Base-by-base conservation (phyloP, 495 filamentous ascomycete genomes). In the Parathielavia hyrcaniae region DNA sequence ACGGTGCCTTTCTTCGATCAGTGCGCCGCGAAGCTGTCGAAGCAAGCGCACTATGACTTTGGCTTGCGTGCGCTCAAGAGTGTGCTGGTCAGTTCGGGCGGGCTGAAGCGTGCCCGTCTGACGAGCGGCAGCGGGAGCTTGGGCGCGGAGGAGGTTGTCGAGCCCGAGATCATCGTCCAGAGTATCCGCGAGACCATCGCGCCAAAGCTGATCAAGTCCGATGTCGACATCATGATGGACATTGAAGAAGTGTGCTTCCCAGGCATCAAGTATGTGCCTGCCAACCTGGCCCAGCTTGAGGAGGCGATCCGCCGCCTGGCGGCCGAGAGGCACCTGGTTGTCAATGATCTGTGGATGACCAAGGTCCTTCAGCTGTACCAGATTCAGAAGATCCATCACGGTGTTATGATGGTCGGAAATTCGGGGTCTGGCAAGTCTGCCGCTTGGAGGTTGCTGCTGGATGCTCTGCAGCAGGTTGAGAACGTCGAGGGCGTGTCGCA, bases 331-430 rank as follows among this genome's bases (percentile, higher is more conserved):
- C 84, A 96, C 64, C 81, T 91, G 22, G 86, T 96, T 12, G 86
- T 91, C 67, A 97, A 85, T 53, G 91, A 96, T 51, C 85, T 84
- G 58, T 99, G 95, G 95, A 91, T 96, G 80, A 89, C 86, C 44
- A 99, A 99, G 77, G 85, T 92, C 48, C 77, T 97, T 8, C 93
- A 99, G 66, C 81, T 99, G 8, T 96, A 91, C 70, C 93, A 99
- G 69, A 99, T 99, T 59, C 93, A 99, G 72, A 85, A 81, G 51
- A 93, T 97, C 44, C 93, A 99, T 64, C 93, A 99, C 63, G 93
- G 93, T 83, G 95, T 99, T 17, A 99, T 99, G 95, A 97, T 97
- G 93, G 93, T 99, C 7, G 93, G 93, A 44, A 87, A 86, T 65
- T 97, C 93, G 5, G 93, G 93, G 12, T 85, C 92, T 36, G 93